These are phyloP conservation scores for Cercospora sp. DNA, from an alignment of 2,329 filamentous ascomycete species.

Conservation along the genomic window DNA sequence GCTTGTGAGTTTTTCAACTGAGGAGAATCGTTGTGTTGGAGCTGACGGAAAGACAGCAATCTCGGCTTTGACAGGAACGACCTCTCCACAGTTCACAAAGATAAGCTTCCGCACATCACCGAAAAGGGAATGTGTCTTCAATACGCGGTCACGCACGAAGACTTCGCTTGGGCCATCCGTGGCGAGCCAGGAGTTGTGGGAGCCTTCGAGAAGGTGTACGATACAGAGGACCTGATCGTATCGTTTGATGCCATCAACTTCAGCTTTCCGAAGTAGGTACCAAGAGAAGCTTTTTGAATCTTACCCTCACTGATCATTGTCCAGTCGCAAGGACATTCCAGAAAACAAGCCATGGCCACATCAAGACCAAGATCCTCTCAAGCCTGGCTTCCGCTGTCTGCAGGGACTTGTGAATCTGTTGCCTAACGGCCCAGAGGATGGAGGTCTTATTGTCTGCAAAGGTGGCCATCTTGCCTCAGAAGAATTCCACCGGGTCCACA, in stretches of 20 bases:
- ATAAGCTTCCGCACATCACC: constrained; percentile 44
- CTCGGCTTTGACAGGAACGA: constrained; percentile 44
- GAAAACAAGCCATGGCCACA: constrained; percentile 50
- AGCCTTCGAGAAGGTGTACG: constrained; percentile 51
- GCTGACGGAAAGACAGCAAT: constrained; percentile 31
- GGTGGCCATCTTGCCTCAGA: constrained; percentile 38
- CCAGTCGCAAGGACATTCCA: constrained; percentile 42
- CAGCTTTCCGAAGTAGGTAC: constrained; percentile 40
- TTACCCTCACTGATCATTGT: neutral
- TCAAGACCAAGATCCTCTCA: constrained; percentile 49
- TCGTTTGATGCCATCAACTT: constrained; percentile 54
- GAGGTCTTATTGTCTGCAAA: constrained; percentile 42
- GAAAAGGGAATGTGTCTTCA: constrained; percentile 53
- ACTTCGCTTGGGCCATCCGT: constrained; percentile 54
- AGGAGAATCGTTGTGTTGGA: neutral
- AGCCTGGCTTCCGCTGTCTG: constrained; percentile 53
- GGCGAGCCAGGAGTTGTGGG: constrained; percentile 50
- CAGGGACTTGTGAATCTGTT: constrained; percentile 54
- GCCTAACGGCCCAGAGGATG: constrained; percentile 42
- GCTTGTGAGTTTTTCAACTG: constrained; percentile 32
- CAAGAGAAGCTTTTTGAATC: neutral
- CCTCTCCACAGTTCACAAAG: constrained; percentile 39
- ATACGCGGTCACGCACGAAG: constrained; percentile 53
- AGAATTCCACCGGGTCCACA: constrained; percentile 38
- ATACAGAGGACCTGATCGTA: constrained; percentile 51